Conservation (phyloP, 2,329 filamentous ascomycete species). For the Fusarium sp. region DNA sequence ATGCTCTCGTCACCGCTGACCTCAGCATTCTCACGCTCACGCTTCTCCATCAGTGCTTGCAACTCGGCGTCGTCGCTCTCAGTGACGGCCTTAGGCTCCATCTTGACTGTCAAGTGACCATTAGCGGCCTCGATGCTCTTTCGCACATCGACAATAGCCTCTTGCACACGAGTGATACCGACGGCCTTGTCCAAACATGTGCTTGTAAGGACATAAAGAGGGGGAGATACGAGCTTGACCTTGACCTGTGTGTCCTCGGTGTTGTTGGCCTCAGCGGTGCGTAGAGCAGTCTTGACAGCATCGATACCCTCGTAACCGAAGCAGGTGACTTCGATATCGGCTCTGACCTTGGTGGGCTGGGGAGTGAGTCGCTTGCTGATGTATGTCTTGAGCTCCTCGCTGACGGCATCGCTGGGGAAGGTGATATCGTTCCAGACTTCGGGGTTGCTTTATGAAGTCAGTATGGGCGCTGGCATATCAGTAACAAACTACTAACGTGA, state of each 20-base stretch:
- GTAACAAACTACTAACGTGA: slow-evolving; percentile 75
- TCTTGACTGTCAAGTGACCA: slow-evolving; percentile 89
- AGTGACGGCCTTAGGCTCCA: slow-evolving; percentile 99
- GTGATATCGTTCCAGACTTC: slow-evolving; percentile 95
- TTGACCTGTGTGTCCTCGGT: slow-evolving; percentile 95
- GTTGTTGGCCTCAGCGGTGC: slow-evolving; percentile 92
- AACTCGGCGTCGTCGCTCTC: slow-evolving; percentile 98
- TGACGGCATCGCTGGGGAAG: slow-evolving; percentile 87
- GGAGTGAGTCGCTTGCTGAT: slow-evolving; percentile 97
- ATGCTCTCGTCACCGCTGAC: slow-evolving; percentile 97
- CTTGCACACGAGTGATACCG: slow-evolving; percentile 87
- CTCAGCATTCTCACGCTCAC: slow-evolving; percentile 96
- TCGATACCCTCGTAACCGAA: slow-evolving; percentile 98
- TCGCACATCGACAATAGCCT: slow-evolving; percentile 89
- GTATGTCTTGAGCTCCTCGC: slow-evolving; percentile 92
- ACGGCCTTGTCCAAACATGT: slow-evolving; percentile 93
- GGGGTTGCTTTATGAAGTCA: slow-evolving; percentile 75
- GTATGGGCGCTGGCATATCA: background rate
- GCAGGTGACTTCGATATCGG: slow-evolving; percentile 96
- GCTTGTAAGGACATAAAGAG: slow-evolving; percentile 94
- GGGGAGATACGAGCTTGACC: slow-evolving; percentile 97
- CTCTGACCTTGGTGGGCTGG: slow-evolving; percentile 98
- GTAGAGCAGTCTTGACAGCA: slow-evolving; percentile 92
- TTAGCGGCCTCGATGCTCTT: slow-evolving; percentile 82
- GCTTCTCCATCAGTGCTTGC: slow-evolving; percentile 98